Percentiles rank a stretch among this genome's conserved stretches.
phyloP scores from a whole-genome alignment of 768 basidiomycete genomes.

The Epithele typhae region DNA sequence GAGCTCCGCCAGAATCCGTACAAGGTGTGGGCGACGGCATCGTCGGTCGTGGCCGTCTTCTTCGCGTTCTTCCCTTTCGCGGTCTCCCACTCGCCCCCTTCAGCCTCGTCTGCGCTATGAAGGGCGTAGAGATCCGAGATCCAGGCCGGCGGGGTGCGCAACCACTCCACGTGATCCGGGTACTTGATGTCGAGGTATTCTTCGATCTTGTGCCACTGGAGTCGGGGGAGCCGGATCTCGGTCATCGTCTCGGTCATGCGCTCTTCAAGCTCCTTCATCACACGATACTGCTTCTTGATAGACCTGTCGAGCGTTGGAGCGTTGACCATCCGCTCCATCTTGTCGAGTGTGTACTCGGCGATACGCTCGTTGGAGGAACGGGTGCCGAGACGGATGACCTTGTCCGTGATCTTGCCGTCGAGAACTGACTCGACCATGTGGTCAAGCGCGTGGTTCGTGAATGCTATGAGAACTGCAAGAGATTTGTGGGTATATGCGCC shows the following conservation, averaged over 20 bases:
- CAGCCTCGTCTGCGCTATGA: slow-evolving; percentile 5
- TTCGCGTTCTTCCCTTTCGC: slow-evolving; percentile 21
- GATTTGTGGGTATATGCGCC: neutral
- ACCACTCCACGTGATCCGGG: slow-evolving; percentile 42
- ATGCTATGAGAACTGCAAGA: slow-evolving; percentile 43
- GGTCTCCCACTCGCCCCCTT: slow-evolving; percentile 11
- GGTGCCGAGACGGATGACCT: slow-evolving; percentile 67
- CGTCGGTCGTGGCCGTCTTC: slow-evolving; percentile 1
- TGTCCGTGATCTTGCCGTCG: slow-evolving; percentile 57
- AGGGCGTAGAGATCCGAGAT: slow-evolving; percentile 22
- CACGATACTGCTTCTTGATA: slow-evolving; percentile 30
- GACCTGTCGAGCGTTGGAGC: slow-evolving; percentile 29
- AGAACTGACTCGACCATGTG: slow-evolving; percentile 64
- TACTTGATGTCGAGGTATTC: slow-evolving; percentile 40
- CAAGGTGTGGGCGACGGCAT: slow-evolving; percentile 17
- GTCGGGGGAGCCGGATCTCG: slow-evolving; percentile 29
- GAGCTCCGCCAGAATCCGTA: slow-evolving; percentile 52
- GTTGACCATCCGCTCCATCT: slow-evolving; percentile 43
- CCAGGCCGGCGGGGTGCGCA: slow-evolving; percentile 47
- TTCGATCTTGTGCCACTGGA: slow-evolving; percentile 35
- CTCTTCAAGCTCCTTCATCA: slow-evolving; percentile 34
- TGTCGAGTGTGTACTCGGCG: slow-evolving; percentile 56
- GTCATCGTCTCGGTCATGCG: slow-evolving; percentile 46
- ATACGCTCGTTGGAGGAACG: slow-evolving; percentile 58
- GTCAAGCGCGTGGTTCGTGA: slow-evolving; percentile 79